Evolutionary conservation across 208 protist species (phyloP), one percentile per base, ranked within the genome.

Genomic region (Novymonas esmeraldas): DNA sequence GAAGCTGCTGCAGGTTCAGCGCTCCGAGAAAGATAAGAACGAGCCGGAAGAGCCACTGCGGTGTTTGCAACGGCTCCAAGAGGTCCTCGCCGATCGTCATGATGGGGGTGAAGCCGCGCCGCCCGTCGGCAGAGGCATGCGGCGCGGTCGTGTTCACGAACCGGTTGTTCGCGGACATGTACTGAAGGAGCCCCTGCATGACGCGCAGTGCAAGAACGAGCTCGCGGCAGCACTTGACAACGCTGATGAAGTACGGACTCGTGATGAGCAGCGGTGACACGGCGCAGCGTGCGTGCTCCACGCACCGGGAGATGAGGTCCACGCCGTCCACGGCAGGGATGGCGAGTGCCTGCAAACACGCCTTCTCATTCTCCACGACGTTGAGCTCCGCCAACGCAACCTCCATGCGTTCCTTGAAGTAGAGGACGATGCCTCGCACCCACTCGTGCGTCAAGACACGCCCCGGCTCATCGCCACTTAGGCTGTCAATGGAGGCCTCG

Each of bases 11-110:
- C 7, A 76, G 50, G 33, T 70, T 39, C 24, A 76, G 54, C n/a
- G 62, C 62, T 24, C 70, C 70, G 20, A 76, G 70, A 44, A 76
- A 66, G 31, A 76, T 48, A 3, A 66, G 54, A 14, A 76, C 39
- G 13, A 60, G 51, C 20, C 55, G 52, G 36, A 70, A 70, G 46
- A 70, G 70, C 70, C 70, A 76, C 56, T 58, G 44, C 22, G 57
- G 44, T 18, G 57, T 67, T 22, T 52, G 68, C 44, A 74, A 59
- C 6, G 31, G 16, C 22, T 60, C 31, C 41, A 65, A 50, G 38
- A 58, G 36, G 31, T 65, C 58, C 22, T 74, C 68, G 0, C 13
- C 33, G 34, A 62, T n/a, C 26, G 38, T 56, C 26, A 62, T 33
- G 22, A 51, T 61, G 29, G 36, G 28, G 7, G 52, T 46, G 52